phyloP scores from a whole-genome alignment of 202 grass and related monocot genomes.

The Brachypodium distachyon region DNA sequence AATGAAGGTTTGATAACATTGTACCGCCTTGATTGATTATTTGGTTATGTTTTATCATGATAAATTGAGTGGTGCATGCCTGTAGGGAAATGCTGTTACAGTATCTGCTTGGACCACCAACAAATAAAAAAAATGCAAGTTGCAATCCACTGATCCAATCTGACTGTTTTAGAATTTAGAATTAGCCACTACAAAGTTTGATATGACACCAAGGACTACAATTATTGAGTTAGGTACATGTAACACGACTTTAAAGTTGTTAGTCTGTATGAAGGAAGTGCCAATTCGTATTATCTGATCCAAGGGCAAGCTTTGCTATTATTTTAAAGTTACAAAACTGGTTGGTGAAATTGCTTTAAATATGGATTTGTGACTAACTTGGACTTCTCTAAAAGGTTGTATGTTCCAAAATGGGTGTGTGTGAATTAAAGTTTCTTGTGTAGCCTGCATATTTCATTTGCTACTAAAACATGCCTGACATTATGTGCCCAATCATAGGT shows the following conservation, averaged over 20 bases:
- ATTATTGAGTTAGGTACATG: slow-evolving; percentile 19
- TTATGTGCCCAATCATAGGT: slow-evolving; percentile 29
- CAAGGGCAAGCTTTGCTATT: not conserved
- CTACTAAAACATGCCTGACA: not conserved
- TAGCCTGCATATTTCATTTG: slow-evolving; percentile 5
- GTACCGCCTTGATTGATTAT: slow-evolving; percentile 17
- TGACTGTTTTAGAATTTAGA: slow-evolving; percentile 21
- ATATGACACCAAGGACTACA: slow-evolving; percentile 5
- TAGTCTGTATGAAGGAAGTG: not conserved
- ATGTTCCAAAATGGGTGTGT: not conserved
- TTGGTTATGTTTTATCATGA: not conserved
- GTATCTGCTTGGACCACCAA: not conserved
- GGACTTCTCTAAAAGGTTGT: not conserved
- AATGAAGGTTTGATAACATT: slow-evolving; percentile 37
- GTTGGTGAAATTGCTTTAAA: not conserved
- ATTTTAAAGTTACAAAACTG: not conserved
- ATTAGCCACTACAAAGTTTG: slow-evolving; percentile 13
- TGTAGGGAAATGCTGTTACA: not conserved
- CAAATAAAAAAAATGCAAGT: not conserved
- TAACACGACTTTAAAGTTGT: not conserved
- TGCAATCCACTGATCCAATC: not conserved
- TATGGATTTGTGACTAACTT: not conserved
- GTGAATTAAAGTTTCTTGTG: not conserved
- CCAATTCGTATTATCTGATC: not conserved
- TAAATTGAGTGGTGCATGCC: not conserved